These are phyloP conservation scores for Elsinoe batatas DNA, from an alignment of 2,329 filamentous ascomycete genomes.

Conservation along the genomic window DNA sequence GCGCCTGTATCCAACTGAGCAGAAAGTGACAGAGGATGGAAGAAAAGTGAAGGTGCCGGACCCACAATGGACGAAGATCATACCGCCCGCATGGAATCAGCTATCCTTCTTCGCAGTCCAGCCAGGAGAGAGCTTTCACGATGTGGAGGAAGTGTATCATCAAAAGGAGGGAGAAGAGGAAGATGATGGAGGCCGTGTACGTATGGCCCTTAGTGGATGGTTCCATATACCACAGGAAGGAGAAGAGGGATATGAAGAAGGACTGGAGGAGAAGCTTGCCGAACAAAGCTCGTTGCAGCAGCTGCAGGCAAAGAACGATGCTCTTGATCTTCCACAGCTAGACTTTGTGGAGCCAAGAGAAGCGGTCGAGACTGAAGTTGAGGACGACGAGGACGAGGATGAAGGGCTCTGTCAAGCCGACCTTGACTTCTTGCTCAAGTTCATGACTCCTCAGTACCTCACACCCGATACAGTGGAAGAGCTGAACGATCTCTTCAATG, in stretches of 20 bases:
- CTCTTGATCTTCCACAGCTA: constrained; percentile 71
- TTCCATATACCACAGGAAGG: constrained; percentile 95
- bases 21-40: constrained; percentile 52
- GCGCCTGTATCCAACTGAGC: constrained; percentile 67
- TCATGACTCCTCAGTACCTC: constrained; percentile 80
- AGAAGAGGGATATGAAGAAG: constrained; percentile 82
- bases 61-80: constrained; percentile 68
- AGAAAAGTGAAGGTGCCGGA: constrained; percentile 69
- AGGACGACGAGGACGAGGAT: constrained; percentile 56
- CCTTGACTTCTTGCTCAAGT: constrained; percentile 81
- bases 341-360: constrained; percentile 20
- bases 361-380: constrained; percentile 38
- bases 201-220: constrained; percentile 98
- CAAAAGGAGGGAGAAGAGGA: constrained; percentile 45
- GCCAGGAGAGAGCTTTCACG: constrained; percentile 97
- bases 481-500: constrained; percentile 67
- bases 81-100: constrained; percentile 95
- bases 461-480: constrained; percentile 84
- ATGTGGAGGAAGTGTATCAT: constrained; percentile 95
- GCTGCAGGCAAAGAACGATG: constrained; percentile 80
- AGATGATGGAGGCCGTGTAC: constrained; percentile 63
- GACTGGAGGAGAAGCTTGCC: constrained; percentile 77
- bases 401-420: constrained; percentile 63
- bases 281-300: constrained; percentile 88
- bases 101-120: constrained; percentile 96